Percentiles rank a stretch among this genome's conserved stretches.
These are phyloP conservation scores for Helotiales sp. DNA, from an alignment of 2,329 filamentous ascomycete species.

Conservation along the genomic window DNA sequence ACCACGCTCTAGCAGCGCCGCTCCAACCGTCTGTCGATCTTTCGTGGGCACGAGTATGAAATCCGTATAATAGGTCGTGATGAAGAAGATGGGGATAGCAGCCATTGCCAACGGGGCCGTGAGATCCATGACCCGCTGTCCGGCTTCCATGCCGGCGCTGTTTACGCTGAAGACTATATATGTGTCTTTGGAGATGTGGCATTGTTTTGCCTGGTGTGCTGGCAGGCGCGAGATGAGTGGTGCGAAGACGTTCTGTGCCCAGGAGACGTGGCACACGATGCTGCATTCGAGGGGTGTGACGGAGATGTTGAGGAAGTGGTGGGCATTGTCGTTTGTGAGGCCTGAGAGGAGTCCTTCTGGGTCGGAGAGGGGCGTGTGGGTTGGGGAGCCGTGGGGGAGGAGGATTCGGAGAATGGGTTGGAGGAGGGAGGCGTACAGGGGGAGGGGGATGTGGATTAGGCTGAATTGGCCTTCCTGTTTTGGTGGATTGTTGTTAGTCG, in stretches of 20 bases:
- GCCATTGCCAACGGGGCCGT: slow-evolving; percentile 90
- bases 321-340: slow-evolving; percentile 58
- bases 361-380: slow-evolving; percentile 39
- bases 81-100: slow-evolving; percentile 96
- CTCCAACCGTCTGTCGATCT: slow-evolving; percentile 74
- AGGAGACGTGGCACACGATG: slow-evolving; percentile 80
- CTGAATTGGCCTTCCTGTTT: slow-evolving; percentile 82
- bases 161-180: slow-evolving; percentile 91
- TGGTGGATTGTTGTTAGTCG: slow-evolving; percentile 37
- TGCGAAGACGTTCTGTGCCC: slow-evolving; percentile 75
- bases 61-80: slow-evolving; percentile 97
- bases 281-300: slow-evolving; percentile 93
- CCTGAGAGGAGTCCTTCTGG: slow-evolving; percentile 49
- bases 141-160: slow-evolving; percentile 87
- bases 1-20: slow-evolving; percentile 76
- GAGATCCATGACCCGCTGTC: slow-evolving; percentile 87
- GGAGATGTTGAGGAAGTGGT: slow-evolving; percentile 91
- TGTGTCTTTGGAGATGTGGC: slow-evolving; percentile 80
- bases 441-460: slow-evolving; percentile 86
- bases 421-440: slow-evolving; percentile 77
- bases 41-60: slow-evolving; percentile 89
- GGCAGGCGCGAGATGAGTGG: slow-evolving; percentile 71
- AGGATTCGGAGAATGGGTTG: slow-evolving; percentile 88
- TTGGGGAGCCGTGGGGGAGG: slow-evolving; percentile 62
- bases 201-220: slow-evolving; percentile 54